These are phyloP conservation scores for Penicillium crystallinum DNA, from an alignment of 495 filamentous ascomycete genomes.

Conservation along the genomic window DNA sequence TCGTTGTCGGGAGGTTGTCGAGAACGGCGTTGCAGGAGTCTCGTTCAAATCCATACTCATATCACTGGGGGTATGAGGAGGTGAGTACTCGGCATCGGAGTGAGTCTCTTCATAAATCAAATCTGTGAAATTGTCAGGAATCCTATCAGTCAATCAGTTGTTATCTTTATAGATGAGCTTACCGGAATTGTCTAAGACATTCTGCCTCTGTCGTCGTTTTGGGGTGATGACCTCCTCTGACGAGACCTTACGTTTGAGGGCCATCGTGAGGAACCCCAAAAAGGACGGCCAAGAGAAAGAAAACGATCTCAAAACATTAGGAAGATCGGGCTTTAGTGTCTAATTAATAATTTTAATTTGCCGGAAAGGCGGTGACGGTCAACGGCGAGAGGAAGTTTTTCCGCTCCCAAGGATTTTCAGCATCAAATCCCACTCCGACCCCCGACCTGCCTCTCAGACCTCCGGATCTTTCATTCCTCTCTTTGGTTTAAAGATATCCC, in stretches of 20 bases:
- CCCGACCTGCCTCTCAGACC: conserved; percentile 4
- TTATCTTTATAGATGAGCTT: conserved; percentile 6
- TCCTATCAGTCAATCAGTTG: conserved; percentile 1
- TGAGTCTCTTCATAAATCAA: conserved; percentile 40
- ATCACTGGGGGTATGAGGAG: conserved; percentile 24
- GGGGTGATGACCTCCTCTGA: conserved; percentile 15
- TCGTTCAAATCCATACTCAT: conserved; percentile 37
- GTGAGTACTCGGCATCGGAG: conserved; percentile 35
- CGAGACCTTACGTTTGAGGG: conserved; percentile 29
- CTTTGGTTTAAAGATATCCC: not conserved
- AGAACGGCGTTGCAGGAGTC: conserved; percentile 48
- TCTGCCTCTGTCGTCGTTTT: conserved; percentile 28
- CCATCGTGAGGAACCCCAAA: conserved; percentile 10
- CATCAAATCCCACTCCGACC: conserved; percentile 8
- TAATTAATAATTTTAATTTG: conserved; percentile 5
- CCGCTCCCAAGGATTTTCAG: conserved; percentile 9
- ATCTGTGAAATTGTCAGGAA: conserved; percentile 21
- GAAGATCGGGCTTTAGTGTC: conserved; percentile 3
- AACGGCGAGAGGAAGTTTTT: conserved; percentile 8
- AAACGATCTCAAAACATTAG: not conserved
- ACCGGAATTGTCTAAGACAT: conserved; percentile 28
- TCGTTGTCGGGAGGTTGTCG: conserved; percentile 40
- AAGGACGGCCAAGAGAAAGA: not conserved
- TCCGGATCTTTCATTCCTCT: conserved; percentile 15
- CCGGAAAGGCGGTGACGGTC: conserved; percentile 5